Evolutionary conservation across 352 stramenopile species (phyloP).

Genomic region (Globisporangium paddicum): DNA sequence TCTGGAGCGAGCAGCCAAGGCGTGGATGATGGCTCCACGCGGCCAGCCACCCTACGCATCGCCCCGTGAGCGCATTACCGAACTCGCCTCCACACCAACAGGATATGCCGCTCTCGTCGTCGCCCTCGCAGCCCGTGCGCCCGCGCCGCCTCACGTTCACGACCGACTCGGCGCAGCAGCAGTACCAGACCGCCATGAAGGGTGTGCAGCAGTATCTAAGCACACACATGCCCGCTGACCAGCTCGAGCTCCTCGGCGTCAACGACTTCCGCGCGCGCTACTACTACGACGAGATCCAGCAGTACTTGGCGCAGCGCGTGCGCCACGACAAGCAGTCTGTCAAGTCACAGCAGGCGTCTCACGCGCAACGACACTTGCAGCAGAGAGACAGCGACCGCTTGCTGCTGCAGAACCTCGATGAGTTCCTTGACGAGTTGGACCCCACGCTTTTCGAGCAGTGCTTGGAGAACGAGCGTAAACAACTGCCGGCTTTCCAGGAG

Average conservation of each 20-base stretch:
- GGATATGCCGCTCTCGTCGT: slow-evolving; percentile 10
- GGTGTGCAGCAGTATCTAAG: slow-evolving; percentile 48
- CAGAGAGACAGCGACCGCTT: background rate
- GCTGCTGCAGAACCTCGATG: slow-evolving; percentile 23
- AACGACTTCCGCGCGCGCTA: slow-evolving; percentile 41
- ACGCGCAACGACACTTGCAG: background rate
- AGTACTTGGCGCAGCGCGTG: slow-evolving; percentile 39
- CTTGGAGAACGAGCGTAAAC: background rate
- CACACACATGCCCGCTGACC: slow-evolving; percentile 23
- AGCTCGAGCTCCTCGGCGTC: slow-evolving; percentile 42
- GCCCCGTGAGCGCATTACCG: slow-evolving; percentile 2
- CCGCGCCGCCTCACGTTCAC: slow-evolving; percentile 15
- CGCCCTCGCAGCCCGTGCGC: background rate
- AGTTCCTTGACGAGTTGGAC: slow-evolving; percentile 55
- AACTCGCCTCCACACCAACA: background rate
- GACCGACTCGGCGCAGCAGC: slow-evolving; percentile 14
- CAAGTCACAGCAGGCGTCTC: background rate
- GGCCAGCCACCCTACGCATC: no score
- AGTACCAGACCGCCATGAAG: slow-evolving; percentile 48
- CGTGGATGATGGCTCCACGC: slow-evolving; percentile 1
- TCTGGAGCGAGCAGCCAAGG: no score
- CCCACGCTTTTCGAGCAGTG: slow-evolving; percentile 29
- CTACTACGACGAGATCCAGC: slow-evolving; percentile 58
- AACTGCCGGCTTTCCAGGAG: background rate
- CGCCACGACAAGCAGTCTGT: slow-evolving; percentile 3